These are phyloP conservation scores for Ophiocytium majus DNA, from an alignment of 352 stramenopile genomes.

Conservation along the genomic window DNA sequence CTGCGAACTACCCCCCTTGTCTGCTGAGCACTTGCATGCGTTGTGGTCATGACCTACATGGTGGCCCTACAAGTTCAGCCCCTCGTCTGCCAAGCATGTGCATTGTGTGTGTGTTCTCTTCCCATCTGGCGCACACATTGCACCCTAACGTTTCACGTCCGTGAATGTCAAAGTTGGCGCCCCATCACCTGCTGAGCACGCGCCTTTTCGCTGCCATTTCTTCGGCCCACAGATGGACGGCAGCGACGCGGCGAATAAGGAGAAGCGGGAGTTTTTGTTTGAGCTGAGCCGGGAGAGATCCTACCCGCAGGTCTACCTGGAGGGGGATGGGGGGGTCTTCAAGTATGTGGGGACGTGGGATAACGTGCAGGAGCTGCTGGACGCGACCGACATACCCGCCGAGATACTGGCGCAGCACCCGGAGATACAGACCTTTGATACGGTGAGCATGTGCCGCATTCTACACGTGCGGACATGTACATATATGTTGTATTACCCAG, in stretches of 20 bases:
- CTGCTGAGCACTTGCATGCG: too few species aligned
- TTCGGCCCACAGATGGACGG: not conserved
- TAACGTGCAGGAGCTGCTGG: not conserved
- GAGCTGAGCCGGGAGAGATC: not conserved
- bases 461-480: not conserved
- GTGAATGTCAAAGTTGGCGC: too few species aligned
- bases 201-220: too few species aligned
- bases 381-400: not conserved
- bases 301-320: constrained; percentile 6
- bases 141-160: too few species aligned
- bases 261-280: not conserved
- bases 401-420: constrained; percentile 13
- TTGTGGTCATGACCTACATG: too few species aligned
- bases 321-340: not conserved
- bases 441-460: not conserved
- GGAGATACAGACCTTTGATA: constrained; percentile 13
- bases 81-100: too few species aligned
- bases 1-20: too few species aligned
- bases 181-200: too few species aligned
- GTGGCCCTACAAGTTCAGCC: too few species aligned
- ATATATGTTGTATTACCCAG: too few species aligned
- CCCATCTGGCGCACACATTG: too few species aligned
- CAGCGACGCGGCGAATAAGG: not conserved
- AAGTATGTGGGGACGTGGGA: constrained; percentile 3
- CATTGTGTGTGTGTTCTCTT: too few species aligned